phyloP scores from a whole-genome alignment of 1,139 yeast genomes.

The Sugiyamaella paludigena region DNA sequence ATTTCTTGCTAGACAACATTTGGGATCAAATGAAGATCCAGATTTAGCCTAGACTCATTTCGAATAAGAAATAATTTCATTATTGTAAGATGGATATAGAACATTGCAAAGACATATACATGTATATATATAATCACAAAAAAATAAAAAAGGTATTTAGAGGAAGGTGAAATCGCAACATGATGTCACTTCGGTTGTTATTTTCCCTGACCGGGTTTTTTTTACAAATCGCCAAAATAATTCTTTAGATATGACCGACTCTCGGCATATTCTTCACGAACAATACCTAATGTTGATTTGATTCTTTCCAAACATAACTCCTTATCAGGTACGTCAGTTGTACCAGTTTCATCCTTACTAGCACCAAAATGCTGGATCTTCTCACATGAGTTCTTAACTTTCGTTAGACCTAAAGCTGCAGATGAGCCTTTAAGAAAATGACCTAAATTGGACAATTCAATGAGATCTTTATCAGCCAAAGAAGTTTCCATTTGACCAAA shows the following conservation, averaged over 20 bases:
- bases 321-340: constrained; percentile 32
- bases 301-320: constrained; percentile 32
- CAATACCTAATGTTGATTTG: constrained; percentile 26
- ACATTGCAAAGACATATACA: constrained; percentile 3
- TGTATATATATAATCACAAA: neutral
- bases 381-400: constrained; percentile 85
- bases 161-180: neutral
- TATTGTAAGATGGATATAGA: too few species aligned
- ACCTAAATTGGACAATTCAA: constrained; percentile 69
- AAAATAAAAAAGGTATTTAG: constrained; percentile 20
- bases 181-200: constrained; percentile 21
- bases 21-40: constrained; percentile 29
- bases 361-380: constrained; percentile 87
- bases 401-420: constrained; percentile 83
- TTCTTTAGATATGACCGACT: constrained; percentile 31
- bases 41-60: neutral
- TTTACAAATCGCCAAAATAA: constrained; percentile 17
- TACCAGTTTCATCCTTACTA: constrained; percentile 44
- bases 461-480: constrained; percentile 49
- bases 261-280: constrained; percentile 38
- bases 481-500: constrained; percentile 67
- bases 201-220: neutral
- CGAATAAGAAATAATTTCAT: neutral
- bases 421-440: constrained; percentile 95
- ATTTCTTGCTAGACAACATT: constrained; percentile 45